phyloP scores from a whole-genome alignment of 2,329 filamentous ascomycete genomes.

The Aspergillus brunneoviolaceus region DNA sequence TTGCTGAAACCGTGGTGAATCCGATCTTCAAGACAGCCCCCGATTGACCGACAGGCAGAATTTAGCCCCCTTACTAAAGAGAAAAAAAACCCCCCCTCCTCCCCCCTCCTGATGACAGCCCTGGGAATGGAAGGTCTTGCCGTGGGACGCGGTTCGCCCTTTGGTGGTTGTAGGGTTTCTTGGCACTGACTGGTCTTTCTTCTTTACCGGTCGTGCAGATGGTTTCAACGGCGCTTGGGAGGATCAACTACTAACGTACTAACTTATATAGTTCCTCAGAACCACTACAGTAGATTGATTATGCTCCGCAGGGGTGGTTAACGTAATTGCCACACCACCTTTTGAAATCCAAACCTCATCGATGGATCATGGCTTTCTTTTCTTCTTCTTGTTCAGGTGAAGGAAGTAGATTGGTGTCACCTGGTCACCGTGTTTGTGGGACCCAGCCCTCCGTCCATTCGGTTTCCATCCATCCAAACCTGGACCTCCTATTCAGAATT shows the following conservation, averaged over 20 bases:
- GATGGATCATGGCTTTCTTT: background rate
- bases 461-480: conserved; percentile 9
- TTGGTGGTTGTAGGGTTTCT: background rate
- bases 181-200: background rate
- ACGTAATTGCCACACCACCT: background rate
- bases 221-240: too few species aligned
- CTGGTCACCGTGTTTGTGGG: conserved; percentile 17
- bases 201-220: background rate
- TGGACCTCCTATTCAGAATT: background rate
- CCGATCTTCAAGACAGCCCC: background rate
- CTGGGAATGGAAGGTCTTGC: background rate
- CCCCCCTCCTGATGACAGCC: background rate
- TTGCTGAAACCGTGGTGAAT: conserved; percentile 10
- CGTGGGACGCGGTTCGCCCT: background rate
- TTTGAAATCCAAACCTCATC: background rate
- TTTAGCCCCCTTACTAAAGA: background rate
- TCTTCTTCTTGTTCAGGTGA: background rate
- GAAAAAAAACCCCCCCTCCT: background rate
- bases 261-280: too few species aligned
- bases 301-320: background rate
- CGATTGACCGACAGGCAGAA: background rate
- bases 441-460: conserved; percentile 13
- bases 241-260: too few species aligned
- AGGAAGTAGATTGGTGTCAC: conserved; percentile 7
- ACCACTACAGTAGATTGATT: too few species aligned